These are phyloP conservation scores for Epichloe baconii DNA, from an alignment of 2,329 filamentous ascomycete species.

Conservation along the genomic window DNA sequence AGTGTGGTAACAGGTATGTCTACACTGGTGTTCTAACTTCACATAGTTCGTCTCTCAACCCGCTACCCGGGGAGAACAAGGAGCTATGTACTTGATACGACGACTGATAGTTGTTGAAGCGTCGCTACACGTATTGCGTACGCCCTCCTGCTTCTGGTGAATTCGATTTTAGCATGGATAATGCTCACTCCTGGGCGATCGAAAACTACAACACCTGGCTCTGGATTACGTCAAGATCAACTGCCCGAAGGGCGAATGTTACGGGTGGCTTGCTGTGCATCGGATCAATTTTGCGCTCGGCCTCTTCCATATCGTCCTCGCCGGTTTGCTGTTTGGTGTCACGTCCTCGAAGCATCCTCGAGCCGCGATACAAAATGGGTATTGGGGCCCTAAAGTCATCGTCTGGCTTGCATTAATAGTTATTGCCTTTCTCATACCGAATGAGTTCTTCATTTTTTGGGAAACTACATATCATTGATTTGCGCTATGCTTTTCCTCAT, in stretches of 20 bases:
- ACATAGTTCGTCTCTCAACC: neutral
- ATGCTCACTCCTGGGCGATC: conserved; percentile 98
- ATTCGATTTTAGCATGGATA: conserved; percentile 95
- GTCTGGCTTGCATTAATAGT: conserved; percentile 80
- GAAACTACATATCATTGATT: conserved; percentile 80
- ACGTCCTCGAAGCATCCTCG: conserved; percentile 76
- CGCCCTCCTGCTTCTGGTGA: conserved; percentile 84
- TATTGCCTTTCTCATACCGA: conserved; percentile 88
- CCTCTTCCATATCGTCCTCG: conserved; percentile 81
- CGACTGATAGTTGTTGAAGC: conserved; percentile 29
- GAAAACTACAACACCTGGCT: conserved; percentile 81
- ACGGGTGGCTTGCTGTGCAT: conserved; percentile 93
- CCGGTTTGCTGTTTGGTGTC: conserved; percentile 74
- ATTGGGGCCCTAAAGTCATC: conserved; percentile 93
- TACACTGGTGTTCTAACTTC: neutral
- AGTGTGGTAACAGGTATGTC: conserved; percentile 80
- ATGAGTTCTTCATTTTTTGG: conserved; percentile 85
- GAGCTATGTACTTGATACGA: neutral
- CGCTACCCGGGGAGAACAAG: neutral
- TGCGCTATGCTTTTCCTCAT: conserved; percentile 90
- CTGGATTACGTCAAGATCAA: conserved; percentile 94
- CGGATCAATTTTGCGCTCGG: conserved; percentile 96
- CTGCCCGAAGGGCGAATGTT: conserved; percentile 80
- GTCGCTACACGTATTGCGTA: conserved; percentile 96
- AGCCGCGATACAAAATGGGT: conserved; percentile 90